Evolutionary conservation across 164 flowering plant genomes (phyloP).

Genomic region (Malania oleifera): DNA sequence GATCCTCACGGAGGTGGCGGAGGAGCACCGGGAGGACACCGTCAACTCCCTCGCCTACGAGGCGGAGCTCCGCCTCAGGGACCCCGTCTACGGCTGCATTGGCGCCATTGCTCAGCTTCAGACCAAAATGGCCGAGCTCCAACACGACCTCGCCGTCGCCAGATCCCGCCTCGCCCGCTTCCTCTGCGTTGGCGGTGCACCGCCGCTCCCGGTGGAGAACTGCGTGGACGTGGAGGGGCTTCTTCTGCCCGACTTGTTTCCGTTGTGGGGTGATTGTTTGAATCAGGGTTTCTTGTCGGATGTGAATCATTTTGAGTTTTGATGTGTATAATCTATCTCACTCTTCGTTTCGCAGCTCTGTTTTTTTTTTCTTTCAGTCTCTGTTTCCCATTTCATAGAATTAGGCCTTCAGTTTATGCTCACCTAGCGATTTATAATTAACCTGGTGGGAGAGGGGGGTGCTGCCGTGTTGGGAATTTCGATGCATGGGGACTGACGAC

Average conservation of each 20-base stretch:
- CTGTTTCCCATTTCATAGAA: too few relatives aligned
- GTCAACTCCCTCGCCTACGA: conserved; percentile 69
- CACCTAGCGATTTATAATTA: too few relatives aligned
- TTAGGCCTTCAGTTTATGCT: too few relatives aligned
- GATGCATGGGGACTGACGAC: too few relatives aligned
- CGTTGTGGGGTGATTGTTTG: too few relatives aligned
- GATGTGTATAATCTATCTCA: too few relatives aligned
- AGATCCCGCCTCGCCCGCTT: conserved; percentile 57
- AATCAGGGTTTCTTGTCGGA: too few relatives aligned
- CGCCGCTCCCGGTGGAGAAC: neutral
- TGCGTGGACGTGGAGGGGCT: neutral
- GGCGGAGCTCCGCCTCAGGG: conserved; percentile 72
- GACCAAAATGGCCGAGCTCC: conserved; percentile 53
- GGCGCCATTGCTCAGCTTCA: conserved; percentile 71
- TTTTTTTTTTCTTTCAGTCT: too few relatives aligned
- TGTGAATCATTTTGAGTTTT: too few relatives aligned
- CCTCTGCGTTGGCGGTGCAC: neutral
- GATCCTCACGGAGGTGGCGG: conserved; percentile 61
- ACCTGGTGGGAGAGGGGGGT: too few relatives aligned
- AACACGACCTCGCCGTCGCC: conserved; percentile 65
- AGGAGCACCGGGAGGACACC: conserved; percentile 58
- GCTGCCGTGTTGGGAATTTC: too few relatives aligned
- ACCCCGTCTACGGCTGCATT: conserved; percentile 83
- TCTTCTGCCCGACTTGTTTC: conserved; percentile 4
- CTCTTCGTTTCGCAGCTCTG: too few relatives aligned